Evolutionary conservation across 2,329 filamentous ascomycete species (phyloP).

Genomic region (Graphilbum fragrans): DNA sequence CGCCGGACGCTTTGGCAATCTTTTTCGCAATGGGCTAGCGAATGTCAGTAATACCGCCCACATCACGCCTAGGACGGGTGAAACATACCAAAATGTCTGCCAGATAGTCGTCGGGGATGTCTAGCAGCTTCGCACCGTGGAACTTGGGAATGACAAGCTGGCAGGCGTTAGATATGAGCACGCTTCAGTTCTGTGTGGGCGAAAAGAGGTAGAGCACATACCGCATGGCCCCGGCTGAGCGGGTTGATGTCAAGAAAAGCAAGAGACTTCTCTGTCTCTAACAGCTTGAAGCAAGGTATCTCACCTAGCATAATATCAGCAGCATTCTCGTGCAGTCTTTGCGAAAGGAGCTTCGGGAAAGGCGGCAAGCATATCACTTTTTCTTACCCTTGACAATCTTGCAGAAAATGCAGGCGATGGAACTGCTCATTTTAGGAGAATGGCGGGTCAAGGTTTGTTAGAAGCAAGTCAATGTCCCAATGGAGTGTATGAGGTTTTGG

Average conservation of each 20-base stretch:
- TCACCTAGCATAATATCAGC: conserved; percentile 49
- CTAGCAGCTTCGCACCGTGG: conserved; percentile 82
- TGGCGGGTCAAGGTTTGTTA: not conserved
- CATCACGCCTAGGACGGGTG: not conserved
- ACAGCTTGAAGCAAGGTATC: conserved; percentile 93
- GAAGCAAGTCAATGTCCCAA: not conserved
- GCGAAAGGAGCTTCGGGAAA: not conserved
- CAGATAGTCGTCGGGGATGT: conserved; percentile 85
- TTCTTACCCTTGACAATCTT: conserved; percentile 81
- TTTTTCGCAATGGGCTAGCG: conserved; percentile 69
- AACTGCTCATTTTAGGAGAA: not conserved
- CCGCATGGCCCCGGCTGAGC: conserved; percentile 76
- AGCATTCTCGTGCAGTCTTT: not conserved
- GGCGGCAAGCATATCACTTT: not conserved
- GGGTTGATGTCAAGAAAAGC: conserved; percentile 96
- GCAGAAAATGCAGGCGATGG: conserved; percentile 78
- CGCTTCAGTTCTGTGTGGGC: not conserved
- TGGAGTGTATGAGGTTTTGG: no score
- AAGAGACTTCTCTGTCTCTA: conserved; percentile 83
- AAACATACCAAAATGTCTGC: conserved; percentile 61
- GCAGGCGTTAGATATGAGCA: not conserved
- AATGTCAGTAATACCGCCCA: not conserved
- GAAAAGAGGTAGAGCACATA: conserved; percentile 30
- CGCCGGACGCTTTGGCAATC: conserved; percentile 64
- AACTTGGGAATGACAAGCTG: conserved; percentile 93